Base-by-base conservation (phyloP, 2,329 filamentous ascomycete genomes). In the Stemphylium vesicarium region DNA sequence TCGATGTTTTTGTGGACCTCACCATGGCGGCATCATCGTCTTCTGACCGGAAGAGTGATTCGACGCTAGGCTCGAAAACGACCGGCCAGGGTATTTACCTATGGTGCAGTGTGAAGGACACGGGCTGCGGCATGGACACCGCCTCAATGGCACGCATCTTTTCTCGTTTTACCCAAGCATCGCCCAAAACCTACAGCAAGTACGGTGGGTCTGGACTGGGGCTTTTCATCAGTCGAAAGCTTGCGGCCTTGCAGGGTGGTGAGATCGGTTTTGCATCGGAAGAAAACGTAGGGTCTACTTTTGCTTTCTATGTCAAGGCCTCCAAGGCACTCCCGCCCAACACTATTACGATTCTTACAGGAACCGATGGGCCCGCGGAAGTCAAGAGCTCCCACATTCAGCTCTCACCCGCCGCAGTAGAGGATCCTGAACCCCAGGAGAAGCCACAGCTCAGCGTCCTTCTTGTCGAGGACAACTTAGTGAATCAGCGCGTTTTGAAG, bases 381-480 rank as follows among this genome's bases (percentile, higher is more conserved):
- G 18, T 20, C 20, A 35, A 40, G 13, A 22, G 13, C 11, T 8
- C 16, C 2, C 3, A 12, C 12, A 9, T 29, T 13, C 45, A 15
- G 18, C 37, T 9, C 5, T 9, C 29, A 13, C 4, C 10, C 4
- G 9, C 15, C 11, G 13, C 1, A 16, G 3, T 13, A 18, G 31
- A 40, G 10, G 20, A 13, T 12, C 4, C 24, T 8, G 24, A 43
- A 13, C 24, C 43, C 13, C 36, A 33, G 20, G 18, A 43, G 12
- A 39, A 24, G 12, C 12, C 16, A 9, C 43, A 53, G 31, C 9
- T 38, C 13, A 48, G 36, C 32, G 50, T 59, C 12, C 56, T 68
- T 8, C 56, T 68, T 18, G 70, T 73, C 1, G 70, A 73, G 54
- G 70, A 73, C 48, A 73, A 73, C 38, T 45, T 69, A 15, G 62